phyloP scores from a whole-genome alignment of 176 grass and related monocot species.

The Leersia perrieri region DNA sequence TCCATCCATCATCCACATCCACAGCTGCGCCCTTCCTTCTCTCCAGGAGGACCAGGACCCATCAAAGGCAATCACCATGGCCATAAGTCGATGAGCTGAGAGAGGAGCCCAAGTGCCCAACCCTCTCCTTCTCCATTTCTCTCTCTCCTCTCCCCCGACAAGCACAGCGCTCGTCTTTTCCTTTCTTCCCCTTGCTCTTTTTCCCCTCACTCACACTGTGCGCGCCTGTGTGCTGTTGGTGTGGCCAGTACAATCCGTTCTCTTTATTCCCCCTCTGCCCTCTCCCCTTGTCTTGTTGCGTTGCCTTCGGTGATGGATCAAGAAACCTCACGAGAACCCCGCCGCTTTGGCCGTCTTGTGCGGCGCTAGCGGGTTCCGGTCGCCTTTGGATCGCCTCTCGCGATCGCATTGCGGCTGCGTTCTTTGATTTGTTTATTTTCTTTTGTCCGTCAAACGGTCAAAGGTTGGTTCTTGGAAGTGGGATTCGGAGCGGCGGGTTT shows the following conservation, averaged over 20 bases:
- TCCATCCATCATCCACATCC: not conserved
- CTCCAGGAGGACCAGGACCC: no score
- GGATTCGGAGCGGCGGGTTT: slow-evolving; percentile 5
- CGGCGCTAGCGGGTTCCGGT: slow-evolving; percentile 30
- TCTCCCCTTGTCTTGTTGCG: slow-evolving; percentile 38
- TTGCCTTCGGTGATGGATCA: slow-evolving; percentile 41
- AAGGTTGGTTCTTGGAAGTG: not conserved
- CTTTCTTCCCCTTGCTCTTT: slow-evolving; percentile 27
- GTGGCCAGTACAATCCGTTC: slow-evolving; percentile 28
- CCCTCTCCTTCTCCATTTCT: not conserved
- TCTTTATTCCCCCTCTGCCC: slow-evolving; percentile 33
- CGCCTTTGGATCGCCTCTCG: slow-evolving; percentile 27
- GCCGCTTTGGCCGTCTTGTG: not conserved
- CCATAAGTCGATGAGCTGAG: slow-evolving; percentile 25
- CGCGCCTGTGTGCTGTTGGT: slow-evolving; percentile 14
- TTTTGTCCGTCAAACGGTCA: not conserved
- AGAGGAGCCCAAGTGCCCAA: not conserved
- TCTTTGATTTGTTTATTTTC: not conserved
- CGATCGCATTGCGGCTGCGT: slow-evolving; percentile 43
- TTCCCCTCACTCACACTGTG: slow-evolving; percentile 5
- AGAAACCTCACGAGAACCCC: slow-evolving; percentile 56
- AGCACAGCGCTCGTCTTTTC: slow-evolving; percentile 42
- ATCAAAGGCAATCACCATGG: not conserved
- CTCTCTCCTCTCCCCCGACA: slow-evolving; percentile 21
- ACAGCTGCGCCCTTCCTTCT: not conserved